A percentile compares a stretch with the other conserved stretches of the same genome.
Conservation (phyloP, 2,329 filamentous ascomycete genomes). For the Aspergillus glaucus region DNA sequence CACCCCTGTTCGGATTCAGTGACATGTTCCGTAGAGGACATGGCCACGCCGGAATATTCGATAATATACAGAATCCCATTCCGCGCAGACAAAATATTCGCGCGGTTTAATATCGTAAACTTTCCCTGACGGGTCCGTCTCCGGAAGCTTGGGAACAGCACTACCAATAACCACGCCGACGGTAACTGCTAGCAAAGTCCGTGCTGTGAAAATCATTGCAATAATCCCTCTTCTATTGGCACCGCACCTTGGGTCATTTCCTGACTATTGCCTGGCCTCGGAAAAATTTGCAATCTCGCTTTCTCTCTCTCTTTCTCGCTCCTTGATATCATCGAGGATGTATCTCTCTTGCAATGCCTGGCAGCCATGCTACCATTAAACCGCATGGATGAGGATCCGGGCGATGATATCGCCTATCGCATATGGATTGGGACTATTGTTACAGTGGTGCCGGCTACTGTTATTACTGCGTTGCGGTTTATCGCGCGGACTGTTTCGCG, state of each 20-base stretch:
- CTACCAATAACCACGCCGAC: background rate
- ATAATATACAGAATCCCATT: background rate
- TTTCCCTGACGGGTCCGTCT: background rate
- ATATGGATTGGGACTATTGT: constrained; percentile 19
- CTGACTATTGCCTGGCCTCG: no score
- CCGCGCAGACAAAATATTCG: background rate
- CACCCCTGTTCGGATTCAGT: background rate
- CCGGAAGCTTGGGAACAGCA: background rate
- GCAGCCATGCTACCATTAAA: background rate
- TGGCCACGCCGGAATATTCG: no score
- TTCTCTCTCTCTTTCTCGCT: background rate
- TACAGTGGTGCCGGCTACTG: constrained; percentile 19
- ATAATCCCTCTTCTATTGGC: background rate
- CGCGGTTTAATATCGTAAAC: background rate
- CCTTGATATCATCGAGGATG: background rate
- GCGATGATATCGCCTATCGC: constrained; percentile 12
- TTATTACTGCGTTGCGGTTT: constrained; percentile 17
- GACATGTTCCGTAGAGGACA: no score
- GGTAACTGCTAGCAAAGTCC: background rate
- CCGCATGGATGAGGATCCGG: constrained; percentile 4
- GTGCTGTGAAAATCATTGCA: background rate
- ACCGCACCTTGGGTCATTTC: no score
- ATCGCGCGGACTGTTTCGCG: constrained; percentile 13
- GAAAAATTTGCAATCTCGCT: background rate
- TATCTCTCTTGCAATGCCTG: background rate